Percentiles rank a stretch among this genome's conserved stretches.
These are phyloP conservation scores for Yarrowia bubula DNA, from an alignment of 805 yeast species.

Conservation along the genomic window DNA sequence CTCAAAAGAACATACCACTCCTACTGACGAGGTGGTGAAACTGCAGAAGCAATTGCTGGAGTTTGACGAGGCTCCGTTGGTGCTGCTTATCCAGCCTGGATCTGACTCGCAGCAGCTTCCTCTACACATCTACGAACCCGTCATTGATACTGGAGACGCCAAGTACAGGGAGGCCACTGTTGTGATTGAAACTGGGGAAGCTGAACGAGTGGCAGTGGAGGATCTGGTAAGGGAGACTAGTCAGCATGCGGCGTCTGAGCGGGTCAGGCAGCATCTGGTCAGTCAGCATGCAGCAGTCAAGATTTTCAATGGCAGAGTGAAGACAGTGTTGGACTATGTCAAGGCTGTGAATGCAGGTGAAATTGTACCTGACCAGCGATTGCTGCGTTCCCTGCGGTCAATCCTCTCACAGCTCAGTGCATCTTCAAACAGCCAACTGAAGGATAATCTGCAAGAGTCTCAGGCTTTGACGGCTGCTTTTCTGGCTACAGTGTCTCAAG, in stretches of 20 bases:
- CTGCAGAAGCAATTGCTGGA: conserved; percentile 31
- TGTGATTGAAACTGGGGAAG: conserved; percentile 35
- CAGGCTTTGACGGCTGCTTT: conserved; percentile 15
- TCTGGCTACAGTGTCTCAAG: conserved; percentile 10
- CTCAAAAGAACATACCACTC: conserved; percentile 1
- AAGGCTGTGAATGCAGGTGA: background rate
- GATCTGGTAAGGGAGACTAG: conserved; percentile 32
- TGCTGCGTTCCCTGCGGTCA: conserved; percentile 6
- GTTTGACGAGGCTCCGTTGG: conserved; percentile 30
- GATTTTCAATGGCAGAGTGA: conserved; percentile 45
- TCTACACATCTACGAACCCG: conserved; percentile 33
- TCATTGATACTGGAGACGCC: conserved; percentile 23
- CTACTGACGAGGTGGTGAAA: conserved; percentile 18
- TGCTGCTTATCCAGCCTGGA: conserved; percentile 32
- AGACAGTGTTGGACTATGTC: conserved; percentile 41
- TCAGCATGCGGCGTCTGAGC: conserved; percentile 23
- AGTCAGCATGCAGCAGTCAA: conserved; percentile 35
- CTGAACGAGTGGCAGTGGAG: conserved; percentile 39
- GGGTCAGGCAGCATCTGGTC: conserved; percentile 27
- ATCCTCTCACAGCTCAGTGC: conserved; percentile 14
- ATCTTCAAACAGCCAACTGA: background rate
- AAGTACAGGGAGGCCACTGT: conserved; percentile 33
- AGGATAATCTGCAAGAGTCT: conserved; percentile 3
- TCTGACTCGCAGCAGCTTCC: conserved; percentile 31
- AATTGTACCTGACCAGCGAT: conserved; percentile 8